A percentile compares a stretch with the other conserved stretches of the same genome.
phyloP scores from a whole-genome alignment of 192 early-diverging fungal species.

The Funneliformis mosseae region DNA sequence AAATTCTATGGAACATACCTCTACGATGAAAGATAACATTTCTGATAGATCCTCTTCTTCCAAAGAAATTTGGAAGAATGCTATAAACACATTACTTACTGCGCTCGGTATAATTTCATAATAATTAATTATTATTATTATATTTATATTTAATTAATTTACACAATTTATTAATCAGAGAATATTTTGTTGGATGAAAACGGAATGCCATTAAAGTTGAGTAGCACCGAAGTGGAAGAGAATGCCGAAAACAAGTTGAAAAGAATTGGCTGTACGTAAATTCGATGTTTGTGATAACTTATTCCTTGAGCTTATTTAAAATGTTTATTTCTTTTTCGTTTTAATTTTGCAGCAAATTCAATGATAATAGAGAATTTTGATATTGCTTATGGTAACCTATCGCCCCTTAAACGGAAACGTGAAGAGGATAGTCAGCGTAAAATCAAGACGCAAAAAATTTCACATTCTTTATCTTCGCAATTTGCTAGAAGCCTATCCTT shows the following conservation, averaged over 20 bases:
- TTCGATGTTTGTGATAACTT: background rate
- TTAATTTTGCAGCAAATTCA: background rate
- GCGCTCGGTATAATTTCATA: conserved; percentile 8
- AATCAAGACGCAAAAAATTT: conserved; percentile 1
- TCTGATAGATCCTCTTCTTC: background rate
- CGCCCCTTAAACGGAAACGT: conserved; percentile 19
- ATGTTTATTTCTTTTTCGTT: background rate
- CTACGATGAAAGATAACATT: background rate
- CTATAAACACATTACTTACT: conserved; percentile 24
- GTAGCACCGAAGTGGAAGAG: background rate
- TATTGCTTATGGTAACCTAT: background rate
- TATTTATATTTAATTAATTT: background rate
- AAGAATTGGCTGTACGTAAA: background rate
- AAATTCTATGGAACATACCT: too few relatives aligned
- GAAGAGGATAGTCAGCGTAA: conserved; percentile 20
- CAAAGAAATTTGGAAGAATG: conserved; percentile 16
- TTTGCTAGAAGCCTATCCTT: conserved; percentile 3
- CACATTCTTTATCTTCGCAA: conserved; percentile 6
- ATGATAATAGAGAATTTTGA: conserved; percentile 8
- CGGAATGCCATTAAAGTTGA: conserved; percentile 6
- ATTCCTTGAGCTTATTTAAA: background rate
- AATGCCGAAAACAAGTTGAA: background rate
- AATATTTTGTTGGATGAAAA: conserved; percentile 20
- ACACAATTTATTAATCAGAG: background rate
- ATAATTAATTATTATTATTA: background rate